phyloP scores from a whole-genome alignment of 768 basidiomycete species.

The Mycena metata region DNA sequence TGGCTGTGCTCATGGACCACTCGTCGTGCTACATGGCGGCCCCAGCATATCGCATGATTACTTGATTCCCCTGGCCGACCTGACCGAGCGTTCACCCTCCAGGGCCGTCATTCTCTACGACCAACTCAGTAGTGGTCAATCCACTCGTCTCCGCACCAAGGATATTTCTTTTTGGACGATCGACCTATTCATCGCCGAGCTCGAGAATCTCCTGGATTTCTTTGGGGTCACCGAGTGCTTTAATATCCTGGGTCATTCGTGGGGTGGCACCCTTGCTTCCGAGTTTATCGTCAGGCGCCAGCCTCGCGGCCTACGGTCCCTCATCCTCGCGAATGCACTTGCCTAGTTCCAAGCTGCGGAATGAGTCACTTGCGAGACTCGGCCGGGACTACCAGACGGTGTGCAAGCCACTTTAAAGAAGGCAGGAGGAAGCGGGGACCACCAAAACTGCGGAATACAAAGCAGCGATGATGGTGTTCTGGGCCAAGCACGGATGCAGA shows the following conservation, averaged over 20 bases:
- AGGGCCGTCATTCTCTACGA: constrained; percentile 53
- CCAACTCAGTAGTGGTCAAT: constrained; percentile 56
- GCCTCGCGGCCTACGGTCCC: constrained; percentile 31
- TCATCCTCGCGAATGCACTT: constrained; percentile 54
- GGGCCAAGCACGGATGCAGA: no score
- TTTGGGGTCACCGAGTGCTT: constrained; percentile 50
- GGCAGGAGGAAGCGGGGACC: no score
- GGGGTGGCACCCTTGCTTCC: constrained; percentile 57
- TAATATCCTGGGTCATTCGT: not conserved
- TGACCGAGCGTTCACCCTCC: constrained; percentile 47
- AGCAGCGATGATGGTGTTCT: no score
- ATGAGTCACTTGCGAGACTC: constrained; percentile 47
- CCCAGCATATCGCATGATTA: constrained; percentile 52
- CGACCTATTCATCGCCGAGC: constrained; percentile 67
- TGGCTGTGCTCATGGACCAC: constrained; percentile 50
- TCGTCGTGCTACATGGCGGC: constrained; percentile 61
- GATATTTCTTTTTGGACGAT: constrained; percentile 58
- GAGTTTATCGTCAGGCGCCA: constrained; percentile 38
- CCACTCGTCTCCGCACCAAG: constrained; percentile 58
- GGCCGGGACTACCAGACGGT: constrained; percentile 55
- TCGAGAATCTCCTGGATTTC: constrained; percentile 60
- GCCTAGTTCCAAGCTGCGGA: constrained; percentile 54
- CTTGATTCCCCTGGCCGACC: constrained; percentile 53
- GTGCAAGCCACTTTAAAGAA: constrained; percentile 52
- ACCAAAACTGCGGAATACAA: no score